Conservation (phyloP, 176 grass and related monocot species). For the Oryza australiensis region DNA sequence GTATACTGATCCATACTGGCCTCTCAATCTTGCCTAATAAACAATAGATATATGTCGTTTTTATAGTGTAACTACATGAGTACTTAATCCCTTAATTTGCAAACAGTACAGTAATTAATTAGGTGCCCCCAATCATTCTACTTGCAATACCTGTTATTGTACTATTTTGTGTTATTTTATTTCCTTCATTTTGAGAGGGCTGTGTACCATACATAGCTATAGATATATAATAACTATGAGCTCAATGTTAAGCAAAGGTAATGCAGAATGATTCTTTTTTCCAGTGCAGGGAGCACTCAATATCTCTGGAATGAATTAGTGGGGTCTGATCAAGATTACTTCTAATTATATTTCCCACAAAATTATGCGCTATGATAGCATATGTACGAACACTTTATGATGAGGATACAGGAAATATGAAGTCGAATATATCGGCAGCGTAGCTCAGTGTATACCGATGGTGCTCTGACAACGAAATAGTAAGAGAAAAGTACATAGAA, state of each 20-base stretch:
- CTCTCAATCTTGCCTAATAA: not conserved
- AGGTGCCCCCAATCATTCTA: conserved; percentile 10
- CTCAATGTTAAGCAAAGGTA: conserved; percentile 29
- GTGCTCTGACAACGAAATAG: not conserved
- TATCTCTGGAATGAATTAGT: conserved; percentile 35
- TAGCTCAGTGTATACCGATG: not conserved
- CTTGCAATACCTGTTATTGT: not conserved
- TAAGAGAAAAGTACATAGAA: not conserved
- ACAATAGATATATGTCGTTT: not conserved
- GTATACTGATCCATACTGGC: not conserved
- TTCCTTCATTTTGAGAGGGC: not conserved
- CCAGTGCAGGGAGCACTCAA: conserved; percentile 55
- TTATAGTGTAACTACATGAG: not conserved
- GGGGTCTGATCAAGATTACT: conserved; percentile 39
- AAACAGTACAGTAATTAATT: conserved; percentile 17
- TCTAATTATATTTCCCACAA: conserved; percentile 21
- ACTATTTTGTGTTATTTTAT: not conserved
- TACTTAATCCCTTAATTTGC: conserved; percentile 9
- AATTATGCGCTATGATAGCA: conserved; percentile 50
- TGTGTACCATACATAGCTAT: not conserved
- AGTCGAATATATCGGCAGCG: conserved; percentile 15
- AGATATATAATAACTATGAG: not conserved
- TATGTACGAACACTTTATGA: conserved; percentile 36
- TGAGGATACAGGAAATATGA: not conserved
- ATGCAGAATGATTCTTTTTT: conserved; percentile 45